phyloP scores from a whole-genome alignment of 208 protist genomes.

The Leishmania arabica region DNA sequence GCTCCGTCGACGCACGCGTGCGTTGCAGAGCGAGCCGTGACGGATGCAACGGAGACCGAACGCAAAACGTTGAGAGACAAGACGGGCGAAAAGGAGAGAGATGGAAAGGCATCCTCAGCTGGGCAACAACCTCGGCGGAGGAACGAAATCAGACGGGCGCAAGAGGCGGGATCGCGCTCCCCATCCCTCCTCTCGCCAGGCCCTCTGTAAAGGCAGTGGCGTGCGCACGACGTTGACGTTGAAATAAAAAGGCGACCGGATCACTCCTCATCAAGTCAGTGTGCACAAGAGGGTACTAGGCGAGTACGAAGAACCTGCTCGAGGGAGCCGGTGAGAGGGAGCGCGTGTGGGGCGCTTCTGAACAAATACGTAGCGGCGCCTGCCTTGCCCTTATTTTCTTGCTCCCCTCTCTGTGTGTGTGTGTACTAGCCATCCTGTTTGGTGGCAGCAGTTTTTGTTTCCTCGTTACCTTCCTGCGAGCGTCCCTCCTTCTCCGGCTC shows the following conservation, averaged over 20 bases:
- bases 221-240: not conserved
- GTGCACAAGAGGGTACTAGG: not conserved
- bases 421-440: too few species aligned
- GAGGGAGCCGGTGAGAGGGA: too few species aligned
- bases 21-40: not conserved
- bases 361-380: too few species aligned
- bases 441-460: not conserved
- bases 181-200: not conserved
- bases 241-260: not conserved
- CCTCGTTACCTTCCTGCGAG: not conserved
- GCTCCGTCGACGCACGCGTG: not conserved
- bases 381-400: too few species aligned
- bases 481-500: not conserved
- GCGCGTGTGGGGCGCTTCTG: too few species aligned
- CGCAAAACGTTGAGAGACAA: not conserved
- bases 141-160: not conserved
- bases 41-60: not conserved
- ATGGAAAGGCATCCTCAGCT: not conserved
- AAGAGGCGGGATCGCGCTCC: not conserved
- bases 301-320: too few species aligned
- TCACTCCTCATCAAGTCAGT: not conserved
- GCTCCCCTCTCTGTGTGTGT: too few species aligned
- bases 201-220: not conserved
- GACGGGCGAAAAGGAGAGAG: not conserved
- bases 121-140: not conserved